A percentile compares a stretch with the other conserved stretches of the same genome.
Conservation (phyloP, 192 early-diverging fungal species). For the Mortierella alpina region DNA sequence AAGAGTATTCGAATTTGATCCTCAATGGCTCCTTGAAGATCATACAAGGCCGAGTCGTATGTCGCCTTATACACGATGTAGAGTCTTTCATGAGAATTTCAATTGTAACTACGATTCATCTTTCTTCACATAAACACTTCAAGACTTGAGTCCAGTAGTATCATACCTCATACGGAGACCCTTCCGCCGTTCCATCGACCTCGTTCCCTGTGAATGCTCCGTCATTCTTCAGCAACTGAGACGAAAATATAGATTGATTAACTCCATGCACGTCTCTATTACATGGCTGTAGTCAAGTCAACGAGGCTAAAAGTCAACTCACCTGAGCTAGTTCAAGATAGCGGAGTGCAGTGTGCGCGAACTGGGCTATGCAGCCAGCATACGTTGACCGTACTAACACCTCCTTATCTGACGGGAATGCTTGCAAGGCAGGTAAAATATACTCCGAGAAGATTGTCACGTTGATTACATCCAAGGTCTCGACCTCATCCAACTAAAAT, state of each 20-base stretch:
- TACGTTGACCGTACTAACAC: constrained; percentile 83
- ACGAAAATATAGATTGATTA: background rate
- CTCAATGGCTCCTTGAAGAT: constrained; percentile 84
- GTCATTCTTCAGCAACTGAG: constrained; percentile 59
- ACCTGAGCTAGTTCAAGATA: constrained; percentile 83
- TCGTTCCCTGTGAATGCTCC: constrained; percentile 56
- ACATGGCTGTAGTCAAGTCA: no score
- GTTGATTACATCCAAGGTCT: constrained; percentile 82
- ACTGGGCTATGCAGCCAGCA: constrained; percentile 82
- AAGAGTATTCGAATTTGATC: constrained; percentile 84
- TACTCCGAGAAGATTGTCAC: constrained; percentile 93
- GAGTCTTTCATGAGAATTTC: background rate
- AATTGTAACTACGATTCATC: background rate
- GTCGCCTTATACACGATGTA: constrained; percentile 59
- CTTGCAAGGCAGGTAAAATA: constrained; percentile 80
- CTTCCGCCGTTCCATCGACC: constrained; percentile 52
- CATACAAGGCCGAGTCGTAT: constrained; percentile 79
- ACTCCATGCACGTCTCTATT: no score
- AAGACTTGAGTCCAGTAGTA: background rate
- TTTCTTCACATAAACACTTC: no score
- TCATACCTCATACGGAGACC: constrained; percentile 55
- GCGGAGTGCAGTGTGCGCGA: constrained; percentile 81
- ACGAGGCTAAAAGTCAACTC: constrained; percentile 11
- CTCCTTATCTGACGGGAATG: constrained; percentile 77
- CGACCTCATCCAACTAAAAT: constrained; percentile 75